Evolutionary conservation across 371 early-diverging fungal genomes (phyloP).

Genomic region (Mucor velutinosus): DNA sequence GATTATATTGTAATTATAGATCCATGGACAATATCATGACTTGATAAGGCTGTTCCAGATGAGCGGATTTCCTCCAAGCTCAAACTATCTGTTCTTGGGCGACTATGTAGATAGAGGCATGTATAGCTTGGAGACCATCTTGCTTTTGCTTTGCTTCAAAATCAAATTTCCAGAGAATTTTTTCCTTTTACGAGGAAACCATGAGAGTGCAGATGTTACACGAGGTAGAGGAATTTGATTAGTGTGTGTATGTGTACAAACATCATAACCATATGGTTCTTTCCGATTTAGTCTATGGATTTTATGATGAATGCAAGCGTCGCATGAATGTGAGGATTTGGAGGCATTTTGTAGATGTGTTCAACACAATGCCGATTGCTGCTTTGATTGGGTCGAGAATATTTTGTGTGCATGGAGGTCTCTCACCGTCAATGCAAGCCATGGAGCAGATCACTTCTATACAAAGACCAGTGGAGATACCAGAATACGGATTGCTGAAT

Average conservation of each 20-base stretch:
- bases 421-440: conserved; percentile 42
- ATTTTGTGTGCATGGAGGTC: conserved; percentile 96
- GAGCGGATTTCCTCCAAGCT: conserved; percentile 82
- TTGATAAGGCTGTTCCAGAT: conserved; percentile 85
- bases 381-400: conserved; percentile 93
- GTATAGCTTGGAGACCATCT: conserved; percentile 93
- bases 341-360: conserved; percentile 94
- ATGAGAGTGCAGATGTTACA: conserved; percentile 95
- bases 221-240: conserved; percentile 55
- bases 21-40: conserved; percentile 95
- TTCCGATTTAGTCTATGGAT: conserved; percentile 81
- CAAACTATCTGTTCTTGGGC: conserved; percentile 93
- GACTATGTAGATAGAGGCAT: conserved; percentile 98
- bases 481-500: conserved; percentile 86
- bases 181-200: conserved; percentile 96
- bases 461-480: conserved; percentile 91
- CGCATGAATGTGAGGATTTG: conserved; percentile 89
- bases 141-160: conserved; percentile 92
- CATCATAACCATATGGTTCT: not conserved
- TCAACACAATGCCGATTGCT: conserved; percentile 96
- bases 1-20: conserved; percentile 14
- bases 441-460: conserved; percentile 91
- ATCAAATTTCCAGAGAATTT: conserved; percentile 96
- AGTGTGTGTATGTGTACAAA: not conserved
- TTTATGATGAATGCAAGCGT: conserved; percentile 98